A percentile compares a stretch with the other conserved stretches of the same genome.
These are phyloP conservation scores for Cyclotella choctawhatcheeana DNA, from an alignment of 108 stramenopile species.

Conservation along the genomic window DNA sequence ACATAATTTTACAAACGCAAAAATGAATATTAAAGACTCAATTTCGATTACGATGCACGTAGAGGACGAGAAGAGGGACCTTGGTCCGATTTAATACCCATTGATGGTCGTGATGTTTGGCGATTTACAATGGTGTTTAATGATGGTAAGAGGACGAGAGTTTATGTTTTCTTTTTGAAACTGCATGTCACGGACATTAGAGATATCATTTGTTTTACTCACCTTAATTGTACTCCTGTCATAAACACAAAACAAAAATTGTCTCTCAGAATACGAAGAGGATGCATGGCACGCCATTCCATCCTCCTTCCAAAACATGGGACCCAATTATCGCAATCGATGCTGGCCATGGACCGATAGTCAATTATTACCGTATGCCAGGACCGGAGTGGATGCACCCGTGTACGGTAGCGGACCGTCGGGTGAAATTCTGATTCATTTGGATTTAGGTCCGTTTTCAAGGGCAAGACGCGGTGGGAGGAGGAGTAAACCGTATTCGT, in stretches of 20 bases:
- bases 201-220: no score
- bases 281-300: slow-evolving; percentile 21
- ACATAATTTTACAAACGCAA: no score
- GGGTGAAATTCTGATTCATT: slow-evolving; percentile 6
- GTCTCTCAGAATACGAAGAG: slow-evolving; percentile 15
- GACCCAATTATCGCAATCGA: slow-evolving; percentile 10
- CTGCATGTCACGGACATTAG: no score
- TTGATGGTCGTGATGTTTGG: slow-evolving; percentile 40
- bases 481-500: slow-evolving; percentile 11
- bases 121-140: slow-evolving; percentile 18
- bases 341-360: slow-evolving; percentile 40
- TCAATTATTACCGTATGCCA: slow-evolving; percentile 19
- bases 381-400: slow-evolving; percentile 24
- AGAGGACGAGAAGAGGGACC: slow-evolving; percentile 30
- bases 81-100: slow-evolving; percentile 28
- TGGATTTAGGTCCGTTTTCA: slow-evolving; percentile 15
- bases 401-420: slow-evolving; percentile 21
- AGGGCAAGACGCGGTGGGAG: slow-evolving; percentile 2
- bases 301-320: slow-evolving; percentile 24
- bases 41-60: slow-evolving; percentile 45
- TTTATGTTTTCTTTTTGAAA: no score
- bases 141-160: slow-evolving; percentile 20
- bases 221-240: no score
- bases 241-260: no score
- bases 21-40: slow-evolving; percentile 36